Percentiles rank a stretch among this genome's conserved stretches.
phyloP scores from a whole-genome alignment of 1,284 basidiomycete genomes.

The Irpex rosettiformis region DNA sequence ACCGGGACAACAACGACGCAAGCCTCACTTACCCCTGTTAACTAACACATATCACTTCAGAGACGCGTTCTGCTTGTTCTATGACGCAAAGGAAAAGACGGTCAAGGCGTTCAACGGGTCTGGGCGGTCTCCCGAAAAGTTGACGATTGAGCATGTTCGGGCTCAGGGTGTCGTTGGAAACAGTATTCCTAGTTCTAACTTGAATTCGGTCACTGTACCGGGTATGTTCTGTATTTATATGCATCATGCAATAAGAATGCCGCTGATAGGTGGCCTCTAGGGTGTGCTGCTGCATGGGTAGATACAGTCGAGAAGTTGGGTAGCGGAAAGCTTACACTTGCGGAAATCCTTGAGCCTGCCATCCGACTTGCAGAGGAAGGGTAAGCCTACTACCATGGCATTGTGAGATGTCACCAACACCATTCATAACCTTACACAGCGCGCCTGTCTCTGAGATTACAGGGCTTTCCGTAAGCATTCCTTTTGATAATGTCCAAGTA shows the following conservation, averaged over 20 bases:
- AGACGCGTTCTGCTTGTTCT: constrained; percentile 93
- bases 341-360: constrained; percentile 86
- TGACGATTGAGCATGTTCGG: constrained; percentile 74
- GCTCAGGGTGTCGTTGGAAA: constrained; percentile 65
- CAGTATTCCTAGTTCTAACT: constrained; percentile 68
- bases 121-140: constrained; percentile 78
- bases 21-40: background rate
- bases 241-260: background rate
- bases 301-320: constrained; percentile 86
- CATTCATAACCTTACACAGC: constrained; percentile 31
- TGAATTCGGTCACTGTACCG: constrained; percentile 92
- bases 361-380: constrained; percentile 86
- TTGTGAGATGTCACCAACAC: background rate
- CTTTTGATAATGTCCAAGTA: background rate
- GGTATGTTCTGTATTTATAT: constrained; percentile 34
- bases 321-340: constrained; percentile 73
- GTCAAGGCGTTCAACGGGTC: constrained; percentile 87
- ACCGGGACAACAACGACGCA: background rate
- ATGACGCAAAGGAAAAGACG: constrained; percentile 73
- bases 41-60: constrained; percentile 37
- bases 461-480: constrained; percentile 46
- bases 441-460: constrained; percentile 82
- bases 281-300: constrained; percentile 90
- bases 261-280: constrained; percentile 34
- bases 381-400: constrained; percentile 34